Percentiles rank a stretch among this genome's conserved stretches.
Evolutionary conservation across 2,329 filamentous ascomycete genomes (phyloP).

Genomic region (Ophiosphaerella herpotricha): DNA sequence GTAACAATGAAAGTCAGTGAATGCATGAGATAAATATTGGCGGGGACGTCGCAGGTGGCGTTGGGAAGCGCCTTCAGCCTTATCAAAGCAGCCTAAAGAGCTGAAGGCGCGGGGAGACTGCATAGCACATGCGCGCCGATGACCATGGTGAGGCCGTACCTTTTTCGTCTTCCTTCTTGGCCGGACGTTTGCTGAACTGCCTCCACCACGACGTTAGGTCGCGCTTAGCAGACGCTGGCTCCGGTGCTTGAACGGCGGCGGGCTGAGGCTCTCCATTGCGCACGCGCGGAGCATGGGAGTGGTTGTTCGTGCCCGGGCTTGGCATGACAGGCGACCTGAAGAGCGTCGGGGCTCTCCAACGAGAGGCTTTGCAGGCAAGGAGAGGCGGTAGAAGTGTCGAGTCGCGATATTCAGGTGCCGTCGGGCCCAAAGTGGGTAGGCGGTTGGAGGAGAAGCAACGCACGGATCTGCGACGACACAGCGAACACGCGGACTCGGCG

Average conservation of each 20-base stretch:
- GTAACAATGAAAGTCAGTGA: constrained; percentile 25
- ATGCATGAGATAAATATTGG: constrained; percentile 16
- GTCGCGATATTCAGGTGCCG: constrained; percentile 24
- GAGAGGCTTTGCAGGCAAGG: constrained; percentile 17
- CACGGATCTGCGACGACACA: constrained; percentile 23
- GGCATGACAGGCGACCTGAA: constrained; percentile 44
- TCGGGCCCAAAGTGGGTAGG: constrained; percentile 30
- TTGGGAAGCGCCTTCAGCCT: constrained; percentile 19
- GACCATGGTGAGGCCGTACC: constrained; percentile 48
- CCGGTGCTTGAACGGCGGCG: constrained; percentile 53
- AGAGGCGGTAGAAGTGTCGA: constrained; percentile 22
- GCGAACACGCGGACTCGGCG: constrained; percentile 11
- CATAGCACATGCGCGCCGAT: constrained; percentile 2
- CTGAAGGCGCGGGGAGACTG: constrained; percentile 4
- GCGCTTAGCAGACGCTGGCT: constrained; percentile 80
- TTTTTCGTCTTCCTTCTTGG: constrained; percentile 67
- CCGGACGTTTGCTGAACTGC: constrained; percentile 73
- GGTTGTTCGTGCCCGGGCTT: constrained; percentile 38
- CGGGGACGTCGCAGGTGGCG: constrained; percentile 21
- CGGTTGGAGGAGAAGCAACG: constrained; percentile 19
- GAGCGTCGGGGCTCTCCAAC: constrained; percentile 33
- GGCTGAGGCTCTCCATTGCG: constrained; percentile 51
- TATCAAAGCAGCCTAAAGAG: constrained; percentile 11
- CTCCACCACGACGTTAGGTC: constrained; percentile 98
- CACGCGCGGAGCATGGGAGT: constrained; percentile 48